phyloP scores from a whole-genome alignment of 176 grass and related monocot genomes.

The Musa schizocarpa region DNA sequence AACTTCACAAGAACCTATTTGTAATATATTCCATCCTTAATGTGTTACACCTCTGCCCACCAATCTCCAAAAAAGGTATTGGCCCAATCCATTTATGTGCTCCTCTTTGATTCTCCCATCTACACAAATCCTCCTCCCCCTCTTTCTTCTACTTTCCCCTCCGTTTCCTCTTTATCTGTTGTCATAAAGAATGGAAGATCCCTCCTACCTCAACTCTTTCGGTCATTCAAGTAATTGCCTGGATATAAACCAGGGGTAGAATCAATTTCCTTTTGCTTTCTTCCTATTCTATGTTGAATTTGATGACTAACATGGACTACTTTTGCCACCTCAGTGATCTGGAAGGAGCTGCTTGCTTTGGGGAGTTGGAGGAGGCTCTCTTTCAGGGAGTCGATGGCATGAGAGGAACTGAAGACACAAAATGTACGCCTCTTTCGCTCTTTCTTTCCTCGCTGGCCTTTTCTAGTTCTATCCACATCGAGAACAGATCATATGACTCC shows the following conservation, averaged over 20 bases:
- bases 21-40: conserved; percentile 9
- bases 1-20: background rate
- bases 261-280: background rate
- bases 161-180: background rate
- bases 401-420: background rate
- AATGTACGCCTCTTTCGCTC: background rate
- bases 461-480: background rate
- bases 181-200: background rate
- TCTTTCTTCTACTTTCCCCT: background rate
- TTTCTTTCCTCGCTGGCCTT: background rate
- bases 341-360: conserved; percentile 5
- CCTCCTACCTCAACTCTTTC: background rate
- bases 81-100: conserved; percentile 1
- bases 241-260: background rate
- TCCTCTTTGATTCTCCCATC: conserved; percentile 4
- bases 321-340: conserved; percentile 5
- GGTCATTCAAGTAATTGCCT: background rate
- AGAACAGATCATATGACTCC: background rate
- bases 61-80: background rate
- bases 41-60: conserved; percentile 8
- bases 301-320: background rate
- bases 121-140: conserved; percentile 20
- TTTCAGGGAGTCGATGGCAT: conserved; percentile 14
- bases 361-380: conserved; percentile 17
- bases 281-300: background rate